phyloP scores from a whole-genome alignment of 1,139 yeast species.

The Suhomyces atakaporum region DNA sequence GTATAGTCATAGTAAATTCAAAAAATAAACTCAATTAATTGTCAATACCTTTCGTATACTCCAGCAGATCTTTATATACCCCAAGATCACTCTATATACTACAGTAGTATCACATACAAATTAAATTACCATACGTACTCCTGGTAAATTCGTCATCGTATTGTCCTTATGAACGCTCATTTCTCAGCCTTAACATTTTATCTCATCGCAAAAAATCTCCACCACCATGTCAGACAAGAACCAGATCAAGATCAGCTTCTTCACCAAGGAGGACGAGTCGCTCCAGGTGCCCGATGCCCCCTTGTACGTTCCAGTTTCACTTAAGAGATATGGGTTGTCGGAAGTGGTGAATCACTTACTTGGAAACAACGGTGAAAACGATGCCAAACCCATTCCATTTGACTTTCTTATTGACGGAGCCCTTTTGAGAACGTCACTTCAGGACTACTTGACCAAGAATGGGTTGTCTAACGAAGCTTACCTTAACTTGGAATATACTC shows the following conservation, averaged over 20 bases:
- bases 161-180: too few relatives aligned
- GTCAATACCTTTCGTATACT: too few relatives aligned
- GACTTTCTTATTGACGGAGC: conserved; percentile 90
- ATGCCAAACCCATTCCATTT: conserved; percentile 75
- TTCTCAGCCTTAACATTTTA: too few relatives aligned
- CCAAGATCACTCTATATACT: too few relatives aligned
- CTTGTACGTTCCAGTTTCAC: conserved; percentile 78
- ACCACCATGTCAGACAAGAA: conserved; percentile 31
- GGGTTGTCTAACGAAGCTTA: conserved; percentile 85
- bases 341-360: conserved; percentile 92
- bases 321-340: conserved; percentile 88
- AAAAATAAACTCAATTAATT: too few relatives aligned
- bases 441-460: conserved; percentile 71
- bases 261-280: conserved; percentile 81
- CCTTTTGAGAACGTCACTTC: conserved; percentile 72
- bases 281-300: conserved; percentile 81
- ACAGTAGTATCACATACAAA: too few relatives aligned
- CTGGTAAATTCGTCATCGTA: too few relatives aligned
- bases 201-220: conserved; percentile 14
- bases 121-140: too few relatives aligned
- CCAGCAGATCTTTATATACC: too few relatives aligned
- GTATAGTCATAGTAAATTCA: too few relatives aligned
- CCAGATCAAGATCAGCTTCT: conserved; percentile 73
- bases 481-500: conserved; percentile 80
- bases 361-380: conserved; percentile 36